These are phyloP conservation scores for Hypoxylon rickii DNA, from an alignment of 495 filamentous ascomycete species.

Conservation along the genomic window DNA sequence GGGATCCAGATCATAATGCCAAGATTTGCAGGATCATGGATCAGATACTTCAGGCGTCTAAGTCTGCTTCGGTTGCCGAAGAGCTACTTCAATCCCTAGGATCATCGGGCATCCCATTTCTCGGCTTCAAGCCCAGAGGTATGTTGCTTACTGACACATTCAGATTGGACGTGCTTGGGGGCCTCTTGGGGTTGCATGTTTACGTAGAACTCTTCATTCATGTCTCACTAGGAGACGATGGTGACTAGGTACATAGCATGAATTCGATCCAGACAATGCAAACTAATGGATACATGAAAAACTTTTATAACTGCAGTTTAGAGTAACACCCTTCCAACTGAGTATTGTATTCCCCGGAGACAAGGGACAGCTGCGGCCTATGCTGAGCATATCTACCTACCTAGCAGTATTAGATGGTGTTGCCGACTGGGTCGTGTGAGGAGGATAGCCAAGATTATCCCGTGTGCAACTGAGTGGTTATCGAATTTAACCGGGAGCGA, in stretches of 20 bases:
- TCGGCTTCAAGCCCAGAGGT: slow-evolving; percentile 13
- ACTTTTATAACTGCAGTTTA: background rate
- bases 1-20: background rate
- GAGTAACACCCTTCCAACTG: too few relatives aligned
- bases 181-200: slow-evolving; percentile 18
- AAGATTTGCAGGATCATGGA: slow-evolving; percentile 1
- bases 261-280: slow-evolving; percentile 21
- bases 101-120: slow-evolving; percentile 6
- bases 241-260: slow-evolving; percentile 31
- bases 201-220: slow-evolving; percentile 25
- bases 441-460: background rate
- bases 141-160: slow-evolving; percentile 32
- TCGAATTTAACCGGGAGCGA: slow-evolving; percentile 31
- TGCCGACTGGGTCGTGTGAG: slow-evolving; percentile 12
- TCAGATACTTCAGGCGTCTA: background rate
- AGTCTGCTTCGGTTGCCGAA: slow-evolving; percentile 13
- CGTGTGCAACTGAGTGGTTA: slow-evolving; percentile 12
- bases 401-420: slow-evolving; percentile 6
- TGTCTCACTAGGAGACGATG: slow-evolving; percentile 28
- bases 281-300: background rate
- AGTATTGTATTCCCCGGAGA: too few relatives aligned
- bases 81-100: slow-evolving; percentile 5
- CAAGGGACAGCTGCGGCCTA: too few relatives aligned
- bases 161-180: slow-evolving; percentile 33
- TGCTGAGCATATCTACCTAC: slow-evolving; percentile 11